Percentiles rank a stretch among this genome's conserved stretches.
Conservation (phyloP, 2,329 filamentous ascomycete species). For the Neurospora crassa region DNA sequence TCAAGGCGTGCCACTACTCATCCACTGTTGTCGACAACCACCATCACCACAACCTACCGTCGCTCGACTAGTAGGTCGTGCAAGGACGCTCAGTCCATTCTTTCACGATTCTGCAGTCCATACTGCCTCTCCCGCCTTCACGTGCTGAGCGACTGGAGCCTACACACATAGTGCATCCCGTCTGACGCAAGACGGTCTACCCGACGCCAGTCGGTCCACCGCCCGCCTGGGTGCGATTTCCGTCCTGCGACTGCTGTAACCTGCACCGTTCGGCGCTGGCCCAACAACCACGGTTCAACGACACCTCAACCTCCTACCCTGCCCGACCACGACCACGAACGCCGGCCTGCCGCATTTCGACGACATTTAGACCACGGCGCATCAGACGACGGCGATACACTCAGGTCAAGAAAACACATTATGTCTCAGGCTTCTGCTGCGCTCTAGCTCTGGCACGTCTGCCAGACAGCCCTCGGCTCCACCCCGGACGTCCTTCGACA, state of each 20-base stretch:
- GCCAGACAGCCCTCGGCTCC: slow-evolving; percentile 27
- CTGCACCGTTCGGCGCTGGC: slow-evolving; percentile 1
- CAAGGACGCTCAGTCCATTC: not conserved
- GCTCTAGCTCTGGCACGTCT: slow-evolving; percentile 38
- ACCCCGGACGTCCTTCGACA: slow-evolving; percentile 1
- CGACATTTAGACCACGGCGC: not conserved
- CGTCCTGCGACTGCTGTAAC: not conserved
- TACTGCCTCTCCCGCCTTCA: not conserved
- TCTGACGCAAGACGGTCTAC: not conserved
- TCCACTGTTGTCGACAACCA: not conserved
- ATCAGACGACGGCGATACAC: slow-evolving; percentile 10
- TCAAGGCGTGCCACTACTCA: not conserved
- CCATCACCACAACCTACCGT: not conserved
- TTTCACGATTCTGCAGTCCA: not conserved
- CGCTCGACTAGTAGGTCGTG: not conserved
- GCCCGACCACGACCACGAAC: slow-evolving; percentile 4
- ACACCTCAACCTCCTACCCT: not conserved
- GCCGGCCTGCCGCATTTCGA: slow-evolving; percentile 6
- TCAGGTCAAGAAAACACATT: slow-evolving; percentile 22
- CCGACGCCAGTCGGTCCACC: not conserved
- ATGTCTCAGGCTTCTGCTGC: slow-evolving; percentile 35
- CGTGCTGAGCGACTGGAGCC: not conserved
- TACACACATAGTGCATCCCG: not conserved
- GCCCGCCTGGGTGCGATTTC: not conserved
- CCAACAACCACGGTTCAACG: not conserved